These are phyloP conservation scores for Umbelopsis ramanniana DNA, from an alignment of 192 early-diverging fungal genomes.

Conservation along the genomic window DNA sequence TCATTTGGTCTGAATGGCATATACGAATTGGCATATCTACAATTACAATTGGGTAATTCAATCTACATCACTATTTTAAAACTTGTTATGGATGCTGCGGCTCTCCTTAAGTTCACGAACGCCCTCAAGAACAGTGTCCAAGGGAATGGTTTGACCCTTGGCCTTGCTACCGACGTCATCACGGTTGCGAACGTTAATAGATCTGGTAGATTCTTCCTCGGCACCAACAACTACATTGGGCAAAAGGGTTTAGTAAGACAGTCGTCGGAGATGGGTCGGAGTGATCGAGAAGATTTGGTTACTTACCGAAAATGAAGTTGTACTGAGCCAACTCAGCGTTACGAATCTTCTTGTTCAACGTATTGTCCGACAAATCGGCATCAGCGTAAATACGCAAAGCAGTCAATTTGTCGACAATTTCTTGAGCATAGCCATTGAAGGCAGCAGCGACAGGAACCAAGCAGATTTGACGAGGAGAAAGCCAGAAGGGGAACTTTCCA, in stretches of 20 bases:
- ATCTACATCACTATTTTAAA: slow-evolving; percentile 35
- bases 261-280: neutral
- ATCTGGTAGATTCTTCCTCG: slow-evolving; percentile 73
- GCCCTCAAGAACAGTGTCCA: slow-evolving; percentile 73
- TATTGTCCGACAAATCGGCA: slow-evolving; percentile 83
- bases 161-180: slow-evolving; percentile 82
- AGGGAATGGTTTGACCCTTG: slow-evolving; percentile 78
- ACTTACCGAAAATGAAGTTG: slow-evolving; percentile 87
- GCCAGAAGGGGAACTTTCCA: slow-evolving; percentile 99
- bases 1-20: neutral
- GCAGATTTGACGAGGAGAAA: slow-evolving; percentile 91
- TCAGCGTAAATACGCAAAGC: slow-evolving; percentile 83
- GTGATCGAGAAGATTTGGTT: neutral
- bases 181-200: slow-evolving; percentile 91
- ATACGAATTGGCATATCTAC: neutral
- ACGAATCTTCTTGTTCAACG: slow-evolving; percentile 97
- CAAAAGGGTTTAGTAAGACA: slow-evolving; percentile 2
- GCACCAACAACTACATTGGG: slow-evolving; percentile 77
- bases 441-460: slow-evolving; percentile 87
- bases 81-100: slow-evolving; percentile 60
- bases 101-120: slow-evolving; percentile 71
- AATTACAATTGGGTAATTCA: neutral
- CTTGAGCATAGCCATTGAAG: slow-evolving; percentile 81
- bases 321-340: slow-evolving; percentile 92
- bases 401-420: slow-evolving; percentile 71